A percentile compares a stretch with the other conserved stretches of the same genome.
These are phyloP conservation scores for Pleurotus djamor DNA, from an alignment of 768 basidiomycete species.

Conservation along the genomic window DNA sequence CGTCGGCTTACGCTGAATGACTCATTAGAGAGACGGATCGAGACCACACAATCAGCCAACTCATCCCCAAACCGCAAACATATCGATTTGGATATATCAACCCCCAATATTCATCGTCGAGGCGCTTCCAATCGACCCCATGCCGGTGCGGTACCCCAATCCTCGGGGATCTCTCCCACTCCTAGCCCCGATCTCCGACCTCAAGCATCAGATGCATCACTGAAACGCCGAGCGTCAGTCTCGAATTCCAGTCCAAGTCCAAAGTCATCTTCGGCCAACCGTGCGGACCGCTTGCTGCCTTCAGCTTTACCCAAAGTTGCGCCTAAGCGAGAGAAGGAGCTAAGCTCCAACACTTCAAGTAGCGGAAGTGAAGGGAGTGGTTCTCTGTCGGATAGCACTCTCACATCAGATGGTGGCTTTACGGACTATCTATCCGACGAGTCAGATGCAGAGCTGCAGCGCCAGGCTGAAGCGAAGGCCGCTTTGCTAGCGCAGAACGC, in stretches of 20 bases:
- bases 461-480: conserved; percentile 81
- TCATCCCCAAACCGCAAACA: conserved; percentile 63
- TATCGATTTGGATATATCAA: conserved; percentile 47
- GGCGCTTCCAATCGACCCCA: conserved; percentile 42
- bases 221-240: conserved; percentile 27
- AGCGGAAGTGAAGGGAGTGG: conserved; percentile 64
- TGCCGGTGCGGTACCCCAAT: conserved; percentile 37
- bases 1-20: conserved; percentile 44
- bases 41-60: conserved; percentile 49
- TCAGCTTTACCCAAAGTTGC: conserved; percentile 18
- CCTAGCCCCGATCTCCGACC: conserved; percentile 30
- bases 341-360: conserved; percentile 48
- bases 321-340: conserved; percentile 27
- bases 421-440: conserved; percentile 92
- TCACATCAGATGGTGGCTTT: conserved; percentile 85
- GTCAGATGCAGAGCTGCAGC: conserved; percentile 85
- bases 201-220: conserved; percentile 13
- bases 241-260: conserved; percentile 15
- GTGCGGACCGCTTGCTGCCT: conserved; percentile 20
- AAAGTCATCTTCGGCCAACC: conserved; percentile 15
- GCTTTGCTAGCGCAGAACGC: conserved; percentile 77
- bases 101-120: conserved; percentile 43
- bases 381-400: conserved; percentile 69
- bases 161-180: conserved; percentile 33
- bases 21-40: conserved; percentile 40